Evolutionary conservation across 208 protist genomes (phyloP), one percentile per base, ranked within the genome.

Genomic region (Trichomonas vaginalis): DNA sequence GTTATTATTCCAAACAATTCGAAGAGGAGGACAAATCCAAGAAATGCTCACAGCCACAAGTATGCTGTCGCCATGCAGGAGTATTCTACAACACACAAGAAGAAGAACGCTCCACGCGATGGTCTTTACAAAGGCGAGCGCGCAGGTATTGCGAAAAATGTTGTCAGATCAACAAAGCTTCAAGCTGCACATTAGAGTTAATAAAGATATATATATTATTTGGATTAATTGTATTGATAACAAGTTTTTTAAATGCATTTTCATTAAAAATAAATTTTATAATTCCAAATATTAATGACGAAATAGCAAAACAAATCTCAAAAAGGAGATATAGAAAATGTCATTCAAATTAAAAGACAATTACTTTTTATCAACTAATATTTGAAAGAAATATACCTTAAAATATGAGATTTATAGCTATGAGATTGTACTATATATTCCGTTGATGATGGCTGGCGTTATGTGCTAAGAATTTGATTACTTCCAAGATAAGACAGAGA

Each of bases 41-140:
- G 86, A 35, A 48, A 42, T 35, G 0, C 12, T 2, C 42, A 32
- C 42, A 92, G 86, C 1, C 17, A 51, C 12, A 48, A 92, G 32
- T 92, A 92, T 92, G 86, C 86, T 27, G 40, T 48, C 51, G 86
- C 86, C 10, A 92, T 92, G 86, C 86, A 92, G 27, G 45, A 92
- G 15, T 92, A 92, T 51, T 51, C 42, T 51, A 92, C 42, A 39
- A 92, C 86, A 0, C 86, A 92, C 32, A 48, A 92, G n/a, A 48
- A 42, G 45, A 92, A 51, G 37, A 51, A 10, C 27, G 45, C 45
- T 51, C 45, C 86, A 21, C 42, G 37, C 12, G 86, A 92, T 51
- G 86, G 86, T 51, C 35, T 92, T 56, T 92, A 92, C 45, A 48
- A 39, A 9, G 86, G 86, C 45, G 86, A 92, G 37, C 40, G 42